phyloP scores from a whole-genome alignment of 1,284 basidiomycete species.

The Sanghuangporus baumii region DNA sequence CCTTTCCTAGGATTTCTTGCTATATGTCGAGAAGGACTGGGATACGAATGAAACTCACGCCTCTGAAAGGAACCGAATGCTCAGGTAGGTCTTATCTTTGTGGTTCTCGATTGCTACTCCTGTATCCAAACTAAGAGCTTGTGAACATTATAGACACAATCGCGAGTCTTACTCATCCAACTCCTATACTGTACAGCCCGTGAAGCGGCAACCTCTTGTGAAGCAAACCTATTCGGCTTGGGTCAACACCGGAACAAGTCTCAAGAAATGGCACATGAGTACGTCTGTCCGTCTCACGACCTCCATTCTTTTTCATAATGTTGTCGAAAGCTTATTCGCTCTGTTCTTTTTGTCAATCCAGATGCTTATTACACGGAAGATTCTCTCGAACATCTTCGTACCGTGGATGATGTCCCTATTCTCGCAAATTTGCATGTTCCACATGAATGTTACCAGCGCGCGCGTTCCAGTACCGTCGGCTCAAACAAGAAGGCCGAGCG shows the following conservation, averaged over 20 bases:
- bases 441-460: constrained; percentile 54
- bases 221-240: constrained; percentile 41
- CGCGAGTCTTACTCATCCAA: constrained; percentile 13
- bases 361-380: constrained; percentile 70
- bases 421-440: constrained; percentile 53
- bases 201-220: constrained; percentile 26
- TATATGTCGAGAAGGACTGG: constrained; percentile 35
- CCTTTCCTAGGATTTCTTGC: constrained; percentile 33
- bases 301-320: not conserved
- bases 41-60: constrained; percentile 15
- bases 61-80: constrained; percentile 15
- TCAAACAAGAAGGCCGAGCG: constrained; percentile 12
- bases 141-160: constrained; percentile 6
- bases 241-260: constrained; percentile 17
- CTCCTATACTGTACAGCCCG: constrained; percentile 15
- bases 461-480: constrained; percentile 33
- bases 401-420: constrained; percentile 51
- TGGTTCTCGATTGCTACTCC: not conserved
- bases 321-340: not conserved
- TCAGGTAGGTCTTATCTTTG: constrained; percentile 5
- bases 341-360: constrained; percentile 23
- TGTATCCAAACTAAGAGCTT: not conserved
- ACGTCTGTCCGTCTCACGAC: not conserved
- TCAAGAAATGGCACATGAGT: constrained; percentile 21
- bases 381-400: constrained; percentile 47